phyloP scores from a whole-genome alignment of 2,329 filamentous ascomycete species.

The Graphilbum sp. region DNA sequence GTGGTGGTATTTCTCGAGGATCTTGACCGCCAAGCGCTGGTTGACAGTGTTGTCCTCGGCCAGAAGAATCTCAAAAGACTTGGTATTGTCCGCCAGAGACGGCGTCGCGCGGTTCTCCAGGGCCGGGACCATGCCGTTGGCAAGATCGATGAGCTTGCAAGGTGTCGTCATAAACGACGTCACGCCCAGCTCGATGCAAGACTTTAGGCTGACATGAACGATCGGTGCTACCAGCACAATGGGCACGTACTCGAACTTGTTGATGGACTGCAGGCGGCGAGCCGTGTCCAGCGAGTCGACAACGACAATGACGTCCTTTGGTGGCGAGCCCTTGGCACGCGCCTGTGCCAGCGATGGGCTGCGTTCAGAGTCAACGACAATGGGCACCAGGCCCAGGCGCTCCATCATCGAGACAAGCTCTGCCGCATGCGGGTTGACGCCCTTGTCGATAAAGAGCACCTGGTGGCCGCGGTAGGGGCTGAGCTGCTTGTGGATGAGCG shows the following conservation, averaged over 20 bases:
- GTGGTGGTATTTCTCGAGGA: constrained; percentile 91
- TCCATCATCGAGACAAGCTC: constrained; percentile 65
- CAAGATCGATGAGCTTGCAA: constrained; percentile 82
- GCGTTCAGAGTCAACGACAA: constrained; percentile 68
- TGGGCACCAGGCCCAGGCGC: constrained; percentile 62
- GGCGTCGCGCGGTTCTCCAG: constrained; percentile 86
- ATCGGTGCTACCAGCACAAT: constrained; percentile 82
- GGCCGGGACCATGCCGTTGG: constrained; percentile 90
- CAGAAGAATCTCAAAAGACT: constrained; percentile 86
- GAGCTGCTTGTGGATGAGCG: constrained; percentile 66
- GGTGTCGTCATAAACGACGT: constrained; percentile 99
- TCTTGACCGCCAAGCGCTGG: constrained; percentile 89
- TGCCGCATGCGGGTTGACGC: constrained; percentile 59
- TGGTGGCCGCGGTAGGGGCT: constrained; percentile 84
- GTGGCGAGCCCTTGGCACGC: constrained; percentile 39
- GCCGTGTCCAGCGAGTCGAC: constrained; percentile 89
- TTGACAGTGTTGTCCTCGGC: constrained; percentile 98
- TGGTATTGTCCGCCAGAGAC: constrained; percentile 80
- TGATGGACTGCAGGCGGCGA: constrained; percentile 66
- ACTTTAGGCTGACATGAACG: constrained; percentile 84
- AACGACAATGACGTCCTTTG: constrained; percentile 91
- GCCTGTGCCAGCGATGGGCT: constrained; percentile 40
- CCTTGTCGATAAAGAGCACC: constrained; percentile 88
- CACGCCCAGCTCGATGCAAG: constrained; percentile 84
- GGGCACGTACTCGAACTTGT: constrained; percentile 95